Percentiles rank a stretch among this genome's conserved stretches.
Evolutionary conservation across 2,329 filamentous ascomycete genomes (phyloP).

Genomic region (Thermochaetoides dissita): DNA sequence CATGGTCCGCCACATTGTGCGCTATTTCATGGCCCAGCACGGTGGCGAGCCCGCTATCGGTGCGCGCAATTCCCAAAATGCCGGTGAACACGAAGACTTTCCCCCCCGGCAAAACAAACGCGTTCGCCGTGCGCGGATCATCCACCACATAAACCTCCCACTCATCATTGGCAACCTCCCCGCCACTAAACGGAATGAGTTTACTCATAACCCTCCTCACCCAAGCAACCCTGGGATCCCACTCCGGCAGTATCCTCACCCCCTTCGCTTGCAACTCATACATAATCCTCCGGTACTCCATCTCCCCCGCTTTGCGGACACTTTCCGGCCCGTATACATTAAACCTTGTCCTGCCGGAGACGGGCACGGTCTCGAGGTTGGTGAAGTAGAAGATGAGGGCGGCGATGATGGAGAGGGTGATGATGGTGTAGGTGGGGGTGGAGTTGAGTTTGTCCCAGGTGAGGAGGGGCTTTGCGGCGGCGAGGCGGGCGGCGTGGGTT

Average conservation of each 20-base stretch:
- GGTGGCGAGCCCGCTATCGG: constrained; percentile 57
- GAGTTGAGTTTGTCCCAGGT: constrained; percentile 21
- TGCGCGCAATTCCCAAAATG: constrained; percentile 51
- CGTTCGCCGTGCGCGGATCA: constrained; percentile 45
- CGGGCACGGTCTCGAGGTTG: constrained; percentile 59
- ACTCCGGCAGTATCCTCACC: constrained; percentile 41
- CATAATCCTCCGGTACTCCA: constrained; percentile 44
- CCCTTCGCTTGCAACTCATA: constrained; percentile 37
- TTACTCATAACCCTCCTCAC: constrained; percentile 52
- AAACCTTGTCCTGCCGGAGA: constrained; percentile 59
- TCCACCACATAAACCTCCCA: constrained; percentile 69
- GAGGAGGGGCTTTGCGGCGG: constrained; percentile 25
- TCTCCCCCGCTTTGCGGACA: constrained; percentile 38
- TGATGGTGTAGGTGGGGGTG: constrained; percentile 25
- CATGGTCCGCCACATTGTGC: constrained; percentile 57
- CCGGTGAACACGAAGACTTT: constrained; percentile 72
- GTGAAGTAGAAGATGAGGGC: constrained; percentile 47
- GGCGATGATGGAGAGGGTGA: constrained; percentile 27
- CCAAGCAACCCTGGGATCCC: constrained; percentile 36
- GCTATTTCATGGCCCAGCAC: constrained; percentile 71
- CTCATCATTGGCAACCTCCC: constrained; percentile 31
- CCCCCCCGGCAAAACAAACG: constrained; percentile 64
- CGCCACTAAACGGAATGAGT: constrained; percentile 52
- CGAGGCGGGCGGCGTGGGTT: constrained; percentile 9
- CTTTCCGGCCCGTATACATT: constrained; percentile 47